Percentiles rank a stretch among this genome's conserved stretches.
phyloP scores from a whole-genome alignment of 768 basidiomycete genomes.

The Psilocybe sp. region DNA sequence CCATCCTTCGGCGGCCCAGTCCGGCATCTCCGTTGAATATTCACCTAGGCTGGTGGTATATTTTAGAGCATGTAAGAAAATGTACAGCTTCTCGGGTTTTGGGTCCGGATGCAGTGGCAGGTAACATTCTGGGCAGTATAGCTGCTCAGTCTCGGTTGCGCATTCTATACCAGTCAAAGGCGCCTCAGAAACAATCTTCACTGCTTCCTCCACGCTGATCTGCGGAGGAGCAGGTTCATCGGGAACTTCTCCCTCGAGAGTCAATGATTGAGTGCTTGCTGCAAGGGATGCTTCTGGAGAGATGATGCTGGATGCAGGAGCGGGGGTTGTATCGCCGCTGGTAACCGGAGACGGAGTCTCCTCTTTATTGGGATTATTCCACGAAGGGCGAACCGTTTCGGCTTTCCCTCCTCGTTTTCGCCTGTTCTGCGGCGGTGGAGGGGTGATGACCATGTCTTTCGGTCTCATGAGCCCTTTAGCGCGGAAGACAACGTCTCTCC shows the following conservation, averaged over 20 bases:
- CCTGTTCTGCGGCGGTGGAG: slow-evolving; percentile 59
- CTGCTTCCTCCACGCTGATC: slow-evolving; percentile 48
- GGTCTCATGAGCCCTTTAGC: slow-evolving; percentile 62
- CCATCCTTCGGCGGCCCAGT: slow-evolving; percentile 82
- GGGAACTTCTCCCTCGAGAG: not conserved
- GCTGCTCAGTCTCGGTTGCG: slow-evolving; percentile 34
- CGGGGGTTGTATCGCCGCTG: not conserved
- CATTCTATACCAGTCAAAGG: slow-evolving; percentile 37
- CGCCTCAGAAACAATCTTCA: slow-evolving; percentile 35
- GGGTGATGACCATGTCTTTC: slow-evolving; percentile 38
- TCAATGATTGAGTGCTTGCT: not conserved
- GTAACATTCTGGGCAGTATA: slow-evolving; percentile 90
- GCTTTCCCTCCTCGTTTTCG: slow-evolving; percentile 59
- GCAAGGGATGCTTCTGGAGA: not conserved
- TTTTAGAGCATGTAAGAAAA: slow-evolving; percentile 89
- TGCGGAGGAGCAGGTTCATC: slow-evolving; percentile 28
- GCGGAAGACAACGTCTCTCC: slow-evolving; percentile 82
- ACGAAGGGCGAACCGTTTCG: slow-evolving; percentile 21
- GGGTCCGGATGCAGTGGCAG: slow-evolving; percentile 93
- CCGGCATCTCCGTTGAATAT: slow-evolving; percentile 84
- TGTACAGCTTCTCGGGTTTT: slow-evolving; percentile 86
- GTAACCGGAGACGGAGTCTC: not conserved
- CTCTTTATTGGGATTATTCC: slow-evolving; percentile 5
- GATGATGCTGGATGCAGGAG: not conserved
- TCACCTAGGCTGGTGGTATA: slow-evolving; percentile 82